Conservation (phyloP, 2,329 filamentous ascomycete species). For the Macrophomina pseudophaseolina region DNA sequence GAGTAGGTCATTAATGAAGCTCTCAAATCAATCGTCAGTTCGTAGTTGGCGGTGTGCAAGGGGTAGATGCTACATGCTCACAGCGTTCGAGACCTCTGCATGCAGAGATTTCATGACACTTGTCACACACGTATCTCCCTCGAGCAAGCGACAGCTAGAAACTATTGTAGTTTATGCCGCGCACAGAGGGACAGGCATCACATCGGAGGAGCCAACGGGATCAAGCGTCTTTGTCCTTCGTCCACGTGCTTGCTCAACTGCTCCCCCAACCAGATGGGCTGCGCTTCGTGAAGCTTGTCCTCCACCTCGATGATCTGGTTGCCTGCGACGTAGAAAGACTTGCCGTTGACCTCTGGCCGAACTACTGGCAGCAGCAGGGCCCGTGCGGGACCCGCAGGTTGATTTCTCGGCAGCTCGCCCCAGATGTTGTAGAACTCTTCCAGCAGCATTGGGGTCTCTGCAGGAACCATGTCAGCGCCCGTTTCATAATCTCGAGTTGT, state of each 20-base stretch:
- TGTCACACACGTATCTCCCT: no score
- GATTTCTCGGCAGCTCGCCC: conserved; percentile 33
- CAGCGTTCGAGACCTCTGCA: no score
- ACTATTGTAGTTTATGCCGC: no score
- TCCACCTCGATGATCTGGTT: conserved; percentile 36
- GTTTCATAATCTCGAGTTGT: neutral
- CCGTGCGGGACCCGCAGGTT: conserved; percentile 33
- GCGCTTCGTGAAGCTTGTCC: conserved; percentile 33
- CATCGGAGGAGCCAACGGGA: conserved; percentile 9
- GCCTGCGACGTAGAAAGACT: conserved; percentile 34
- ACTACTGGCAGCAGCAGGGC: conserved; percentile 34
- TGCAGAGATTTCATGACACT: no score
- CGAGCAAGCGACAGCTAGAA: no score
- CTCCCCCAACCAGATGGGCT: conserved; percentile 35
- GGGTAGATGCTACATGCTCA: no score
- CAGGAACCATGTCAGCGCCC: no score
- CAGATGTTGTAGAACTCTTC: conserved; percentile 29
- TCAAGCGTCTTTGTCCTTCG: conserved; percentile 30
- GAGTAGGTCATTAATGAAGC: no score
- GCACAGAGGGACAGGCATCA: neutral
- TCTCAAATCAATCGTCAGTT: no score
- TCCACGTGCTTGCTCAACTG: conserved; percentile 33
- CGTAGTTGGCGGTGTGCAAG: no score
- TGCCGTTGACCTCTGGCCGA: conserved; percentile 31
- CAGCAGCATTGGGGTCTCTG: conserved; percentile 27